These are phyloP conservation scores for Arabidopsis lyrata DNA, from an alignment of 441 rosid genomes.

Conservation along the genomic window DNA sequence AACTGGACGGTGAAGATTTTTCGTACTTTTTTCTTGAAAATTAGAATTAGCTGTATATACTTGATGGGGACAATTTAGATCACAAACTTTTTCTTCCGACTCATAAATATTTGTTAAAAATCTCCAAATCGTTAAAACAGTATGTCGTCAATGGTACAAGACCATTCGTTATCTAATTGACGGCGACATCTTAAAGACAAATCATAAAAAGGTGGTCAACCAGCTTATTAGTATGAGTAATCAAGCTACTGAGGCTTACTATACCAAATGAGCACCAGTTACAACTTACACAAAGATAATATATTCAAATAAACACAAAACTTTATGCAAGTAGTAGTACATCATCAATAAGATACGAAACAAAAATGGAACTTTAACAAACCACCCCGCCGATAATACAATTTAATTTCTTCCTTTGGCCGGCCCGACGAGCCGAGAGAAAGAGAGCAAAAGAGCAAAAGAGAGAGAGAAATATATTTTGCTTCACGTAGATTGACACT, in stretches of 20 bases:
- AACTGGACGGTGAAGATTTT: neutral
- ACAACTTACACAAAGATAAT: conserved; percentile 11
- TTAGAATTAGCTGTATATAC: neutral
- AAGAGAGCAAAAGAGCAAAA: neutral
- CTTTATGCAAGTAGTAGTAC: conserved; percentile 23
- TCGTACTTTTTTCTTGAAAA: neutral
- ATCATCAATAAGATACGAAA: conserved; percentile 30
- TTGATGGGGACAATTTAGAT: neutral
- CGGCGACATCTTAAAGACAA: conserved; percentile 3
- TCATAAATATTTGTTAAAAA: conserved; percentile 3
- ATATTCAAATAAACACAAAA: conserved; percentile 25
- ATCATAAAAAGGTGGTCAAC: conserved; percentile 4
- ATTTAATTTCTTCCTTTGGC: conserved; percentile 31
- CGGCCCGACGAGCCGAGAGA: conserved; percentile 32
- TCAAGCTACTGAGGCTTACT: conserved; percentile 6
- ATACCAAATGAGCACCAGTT: conserved; percentile 1
- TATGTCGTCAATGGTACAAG: conserved; percentile 15
- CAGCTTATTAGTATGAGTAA: neutral
- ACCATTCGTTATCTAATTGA: conserved; percentile 12
- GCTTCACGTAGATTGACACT: conserved; percentile 16
- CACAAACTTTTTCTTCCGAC: neutral
- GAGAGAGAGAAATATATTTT: conserved; percentile 13
- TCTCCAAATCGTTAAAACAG: conserved; percentile 7
- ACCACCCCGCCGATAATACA: conserved; percentile 20
- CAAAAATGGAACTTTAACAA: conserved; percentile 44